Conservation (phyloP, 2,329 filamentous ascomycete species). For the Fusarium concolor region DNA sequence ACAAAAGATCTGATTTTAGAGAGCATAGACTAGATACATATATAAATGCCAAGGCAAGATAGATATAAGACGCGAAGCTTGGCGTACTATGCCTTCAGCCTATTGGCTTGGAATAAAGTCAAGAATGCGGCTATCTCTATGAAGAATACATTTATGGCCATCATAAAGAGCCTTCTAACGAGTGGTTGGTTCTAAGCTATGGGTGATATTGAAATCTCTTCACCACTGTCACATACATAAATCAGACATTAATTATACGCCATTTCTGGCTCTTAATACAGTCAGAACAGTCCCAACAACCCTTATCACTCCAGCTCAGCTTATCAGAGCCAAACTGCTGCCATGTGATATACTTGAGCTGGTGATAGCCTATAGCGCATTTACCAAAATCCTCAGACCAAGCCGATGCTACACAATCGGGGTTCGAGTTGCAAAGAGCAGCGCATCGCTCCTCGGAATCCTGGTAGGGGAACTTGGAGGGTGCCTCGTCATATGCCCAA, state of each 20-base stretch:
- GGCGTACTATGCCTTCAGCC: no score
- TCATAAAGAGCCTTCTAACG: no score
- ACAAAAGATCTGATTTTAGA: no score
- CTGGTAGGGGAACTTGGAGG: constrained; percentile 7
- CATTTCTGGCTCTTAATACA: constrained; percentile 16
- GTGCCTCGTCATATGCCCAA: not conserved
- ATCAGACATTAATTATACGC: not conserved
- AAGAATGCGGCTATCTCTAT: no score
- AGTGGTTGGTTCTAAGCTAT: no score
- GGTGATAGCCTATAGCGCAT: not conserved
- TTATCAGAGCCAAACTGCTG: not conserved
- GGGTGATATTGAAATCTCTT: no score
- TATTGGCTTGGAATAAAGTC: no score
- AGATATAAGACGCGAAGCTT: no score
- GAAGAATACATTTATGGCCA: no score
- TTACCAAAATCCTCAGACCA: not conserved
- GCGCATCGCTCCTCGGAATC: constrained; percentile 9
- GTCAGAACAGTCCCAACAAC: constrained; percentile 13
- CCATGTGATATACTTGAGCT: not conserved
- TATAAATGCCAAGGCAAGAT: no score
- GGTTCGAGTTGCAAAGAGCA: constrained; percentile 13
- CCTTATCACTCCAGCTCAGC: constrained; percentile 22
- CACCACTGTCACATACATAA: no score
- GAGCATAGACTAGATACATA: no score
- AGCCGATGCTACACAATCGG: not conserved